phyloP scores from a whole-genome alignment of 805 yeast genomes.

The Naumovozyma baii region DNA sequence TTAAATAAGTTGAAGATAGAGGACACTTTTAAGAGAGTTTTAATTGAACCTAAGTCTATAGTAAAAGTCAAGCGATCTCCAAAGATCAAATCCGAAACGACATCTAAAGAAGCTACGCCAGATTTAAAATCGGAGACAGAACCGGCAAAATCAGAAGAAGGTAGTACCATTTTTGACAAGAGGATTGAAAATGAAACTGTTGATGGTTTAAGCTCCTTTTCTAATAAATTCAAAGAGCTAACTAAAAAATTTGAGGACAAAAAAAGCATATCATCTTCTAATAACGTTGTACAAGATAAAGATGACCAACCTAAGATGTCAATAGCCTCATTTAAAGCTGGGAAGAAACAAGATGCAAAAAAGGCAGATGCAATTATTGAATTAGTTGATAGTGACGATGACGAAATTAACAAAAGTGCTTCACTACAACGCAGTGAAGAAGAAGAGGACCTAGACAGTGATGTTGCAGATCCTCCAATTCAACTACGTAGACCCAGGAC shows the following conservation, averaged over 20 bases:
- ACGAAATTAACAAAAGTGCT: slow-evolving; percentile 6
- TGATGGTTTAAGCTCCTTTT: slow-evolving; percentile 20
- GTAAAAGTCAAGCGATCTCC: slow-evolving; percentile 18
- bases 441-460: slow-evolving; percentile 2
- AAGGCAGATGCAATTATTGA: slow-evolving; percentile 6
- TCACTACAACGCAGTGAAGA: too few relatives aligned
- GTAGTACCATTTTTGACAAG: slow-evolving; percentile 17
- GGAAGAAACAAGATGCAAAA: slow-evolving; percentile 1
- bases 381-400: slow-evolving; percentile 20
- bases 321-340: neutral
- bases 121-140: neutral
- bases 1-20: slow-evolving; percentile 19
- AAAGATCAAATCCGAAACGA: slow-evolving; percentile 19
- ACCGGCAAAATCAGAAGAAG: neutral
- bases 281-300: slow-evolving; percentile 1
- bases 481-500: slow-evolving; percentile 16
- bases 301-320: slow-evolving; percentile 1
- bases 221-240: slow-evolving; percentile 26
- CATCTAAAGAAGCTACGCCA: slow-evolving; percentile 5
- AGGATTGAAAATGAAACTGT: slow-evolving; percentile 4
- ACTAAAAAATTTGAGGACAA: slow-evolving; percentile 22
- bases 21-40: slow-evolving; percentile 20
- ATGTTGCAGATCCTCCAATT: slow-evolving; percentile 7
- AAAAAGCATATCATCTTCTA: slow-evolving; percentile 1
- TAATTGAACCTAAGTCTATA: slow-evolving; percentile 21